Percentiles rank a stretch among this genome's conserved stretches.
Evolutionary conservation across 495 filamentous ascomycete species (phyloP).

Genomic region (Penicillium chermesinum): DNA sequence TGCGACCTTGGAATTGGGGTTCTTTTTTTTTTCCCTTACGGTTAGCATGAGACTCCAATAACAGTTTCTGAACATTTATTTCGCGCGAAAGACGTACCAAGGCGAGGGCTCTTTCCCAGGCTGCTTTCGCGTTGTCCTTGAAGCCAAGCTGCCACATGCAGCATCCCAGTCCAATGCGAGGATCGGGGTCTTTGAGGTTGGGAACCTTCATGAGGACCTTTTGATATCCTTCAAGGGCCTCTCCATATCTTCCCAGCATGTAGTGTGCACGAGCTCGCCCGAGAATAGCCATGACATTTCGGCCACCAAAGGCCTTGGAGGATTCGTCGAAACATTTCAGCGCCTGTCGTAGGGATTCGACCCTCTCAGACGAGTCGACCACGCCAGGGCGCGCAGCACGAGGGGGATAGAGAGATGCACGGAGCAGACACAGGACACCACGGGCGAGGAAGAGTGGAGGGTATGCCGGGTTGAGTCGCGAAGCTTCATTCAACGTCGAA

Average conservation of each 20-base stretch:
- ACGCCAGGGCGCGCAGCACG: conserved; percentile 54
- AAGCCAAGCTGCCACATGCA: conserved; percentile 92
- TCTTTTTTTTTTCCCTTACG: conserved; percentile 35
- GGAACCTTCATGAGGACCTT: conserved; percentile 78
- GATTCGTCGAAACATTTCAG: conserved; percentile 92
- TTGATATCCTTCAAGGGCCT: conserved; percentile 81
- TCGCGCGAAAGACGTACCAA: conserved; percentile 41
- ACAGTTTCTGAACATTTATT: conserved; percentile 1
- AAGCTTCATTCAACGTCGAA: conserved; percentile 84
- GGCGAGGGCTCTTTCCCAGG: conserved; percentile 84
- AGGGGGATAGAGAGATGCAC: conserved; percentile 75
- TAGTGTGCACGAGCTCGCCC: conserved; percentile 82
- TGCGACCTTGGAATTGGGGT: conserved; percentile 83
- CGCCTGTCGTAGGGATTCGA: conserved; percentile 73
- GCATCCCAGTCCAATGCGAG: conserved; percentile 88
- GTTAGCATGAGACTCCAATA: conserved; percentile 6
- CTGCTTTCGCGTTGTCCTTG: conserved; percentile 83
- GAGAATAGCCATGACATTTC: conserved; percentile 85
- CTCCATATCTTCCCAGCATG: conserved; percentile 73
- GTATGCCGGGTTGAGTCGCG: conserved; percentile 86
- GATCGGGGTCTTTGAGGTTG: conserved; percentile 87
- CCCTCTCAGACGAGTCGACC: conserved; percentile 67
- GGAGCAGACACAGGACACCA: conserved; percentile 81
- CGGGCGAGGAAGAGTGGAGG: conserved; percentile 86
- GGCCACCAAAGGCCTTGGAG: conserved; percentile 70